A percentile compares a stretch with the other conserved stretches of the same genome.
These are phyloP conservation scores for Fusarium sp. DNA, from an alignment of 2,329 filamentous ascomycete species.

Conservation along the genomic window DNA sequence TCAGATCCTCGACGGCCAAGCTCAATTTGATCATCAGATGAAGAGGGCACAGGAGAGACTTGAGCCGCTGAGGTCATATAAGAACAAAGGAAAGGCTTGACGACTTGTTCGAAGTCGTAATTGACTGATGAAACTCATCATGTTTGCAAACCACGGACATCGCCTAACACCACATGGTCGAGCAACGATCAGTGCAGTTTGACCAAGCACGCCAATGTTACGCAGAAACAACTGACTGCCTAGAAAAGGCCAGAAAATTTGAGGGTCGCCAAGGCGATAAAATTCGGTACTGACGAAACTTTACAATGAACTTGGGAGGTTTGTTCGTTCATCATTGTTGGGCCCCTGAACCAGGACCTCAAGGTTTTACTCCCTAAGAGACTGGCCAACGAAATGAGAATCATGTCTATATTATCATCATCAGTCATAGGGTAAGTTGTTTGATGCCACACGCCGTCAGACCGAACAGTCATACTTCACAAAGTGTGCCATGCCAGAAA, in stretches of 20 bases:
- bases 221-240: neutral
- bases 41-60: neutral
- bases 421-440: neutral
- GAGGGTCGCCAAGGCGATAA: neutral
- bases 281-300: too few relatives aligned
- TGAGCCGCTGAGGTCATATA: neutral
- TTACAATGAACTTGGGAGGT: neutral
- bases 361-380: neutral
- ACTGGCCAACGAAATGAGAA: neutral
- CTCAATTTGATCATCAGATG: neutral
- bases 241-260: neutral
- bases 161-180: neutral
- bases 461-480: slow-evolving; percentile 2
- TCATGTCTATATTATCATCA: neutral
- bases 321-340: neutral
- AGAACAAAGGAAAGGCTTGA: neutral
- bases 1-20: neutral
- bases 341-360: neutral
- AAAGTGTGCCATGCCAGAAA: neutral
- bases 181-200: neutral
- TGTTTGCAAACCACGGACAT: neutral
- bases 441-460: neutral
- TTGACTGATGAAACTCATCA: neutral
- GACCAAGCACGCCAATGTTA: neutral
- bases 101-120: neutral